Conservation (phyloP, 2,329 filamentous ascomycete species). For the Diaporthe sp. region DNA sequence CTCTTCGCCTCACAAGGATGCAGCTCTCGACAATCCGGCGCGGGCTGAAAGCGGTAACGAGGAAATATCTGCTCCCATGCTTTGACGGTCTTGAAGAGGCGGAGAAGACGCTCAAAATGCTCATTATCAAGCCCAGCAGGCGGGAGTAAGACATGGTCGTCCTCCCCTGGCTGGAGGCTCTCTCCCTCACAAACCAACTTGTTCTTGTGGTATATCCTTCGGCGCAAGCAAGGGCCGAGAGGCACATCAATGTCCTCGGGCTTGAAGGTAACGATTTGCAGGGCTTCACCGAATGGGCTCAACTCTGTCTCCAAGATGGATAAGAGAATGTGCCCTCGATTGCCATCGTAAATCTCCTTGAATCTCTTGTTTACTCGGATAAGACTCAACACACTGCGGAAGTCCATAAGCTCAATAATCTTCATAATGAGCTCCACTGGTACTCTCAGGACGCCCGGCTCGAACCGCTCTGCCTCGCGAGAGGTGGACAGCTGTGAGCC, state of each 20-base stretch:
- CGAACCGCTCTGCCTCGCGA: not conserved
- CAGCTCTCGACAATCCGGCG: conserved; percentile 61
- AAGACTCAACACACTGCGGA: conserved; percentile 57
- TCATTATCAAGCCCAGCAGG: conserved; percentile 42
- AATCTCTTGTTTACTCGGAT: conserved; percentile 56
- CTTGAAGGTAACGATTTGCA: conserved; percentile 62
- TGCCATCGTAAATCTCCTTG: conserved; percentile 56
- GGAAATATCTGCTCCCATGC: conserved; percentile 58
- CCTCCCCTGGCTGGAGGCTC: not conserved
- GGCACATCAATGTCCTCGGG: conserved; percentile 52
- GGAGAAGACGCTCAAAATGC: conserved; percentile 50
- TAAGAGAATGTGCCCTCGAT: conserved; percentile 59
- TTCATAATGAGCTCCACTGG: conserved; percentile 65
- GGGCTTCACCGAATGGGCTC: conserved; percentile 60
- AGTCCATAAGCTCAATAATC: conserved; percentile 61
- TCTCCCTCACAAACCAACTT: conserved; percentile 50
- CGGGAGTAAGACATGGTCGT: not conserved
- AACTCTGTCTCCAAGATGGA: conserved; percentile 59
- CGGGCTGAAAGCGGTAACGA: conserved; percentile 55
- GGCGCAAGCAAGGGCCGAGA: conserved; percentile 55
- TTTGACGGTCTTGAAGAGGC: conserved; percentile 52
- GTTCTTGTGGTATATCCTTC: conserved; percentile 56
- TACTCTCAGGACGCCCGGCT: conserved; percentile 48
- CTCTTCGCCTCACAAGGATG: conserved; percentile 58
- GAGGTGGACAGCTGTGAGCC: not conserved